Conservation (phyloP, 208 protist species). For the Crithidia thermophila region DNA sequence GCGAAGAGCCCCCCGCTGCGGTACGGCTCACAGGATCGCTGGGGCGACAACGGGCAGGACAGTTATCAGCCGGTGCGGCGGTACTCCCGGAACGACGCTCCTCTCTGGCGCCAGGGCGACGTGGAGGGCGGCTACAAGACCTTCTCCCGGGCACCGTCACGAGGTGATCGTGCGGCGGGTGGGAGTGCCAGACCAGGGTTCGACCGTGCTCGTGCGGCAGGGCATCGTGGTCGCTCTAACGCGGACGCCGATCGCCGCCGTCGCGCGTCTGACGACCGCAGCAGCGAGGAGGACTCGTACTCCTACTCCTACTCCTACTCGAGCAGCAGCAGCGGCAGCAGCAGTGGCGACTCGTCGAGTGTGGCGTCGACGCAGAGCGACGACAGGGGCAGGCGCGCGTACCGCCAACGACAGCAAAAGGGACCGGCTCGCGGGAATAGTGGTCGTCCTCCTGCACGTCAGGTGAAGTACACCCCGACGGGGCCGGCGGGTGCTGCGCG, state of each 20-base stretch:
- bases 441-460: background rate
- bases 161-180: no score
- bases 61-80: background rate
- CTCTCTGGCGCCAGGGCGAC: no score
- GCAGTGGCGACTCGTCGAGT: background rate
- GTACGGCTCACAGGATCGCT: constrained; percentile 4
- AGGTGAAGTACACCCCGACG: constrained; percentile 8
- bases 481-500: background rate
- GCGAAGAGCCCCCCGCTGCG: background rate
- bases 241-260: background rate
- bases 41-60: background rate
- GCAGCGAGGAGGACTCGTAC: constrained; percentile 6
- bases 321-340: background rate
- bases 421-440: no score
- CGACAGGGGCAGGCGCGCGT: background rate
- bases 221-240: no score
- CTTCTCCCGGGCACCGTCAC: no score
- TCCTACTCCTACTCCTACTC: constrained; percentile 35
- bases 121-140: no score
- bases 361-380: no score
- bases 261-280: background rate
- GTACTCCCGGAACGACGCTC: constrained; percentile 3
- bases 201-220: no score
- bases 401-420: background rate
- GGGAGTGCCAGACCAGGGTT: no score